Percentiles rank a stretch among this genome's conserved stretches.
These are phyloP conservation scores for Leccinellum rugosiceps DNA, from an alignment of 768 basidiomycete genomes.

Conservation along the genomic window DNA sequence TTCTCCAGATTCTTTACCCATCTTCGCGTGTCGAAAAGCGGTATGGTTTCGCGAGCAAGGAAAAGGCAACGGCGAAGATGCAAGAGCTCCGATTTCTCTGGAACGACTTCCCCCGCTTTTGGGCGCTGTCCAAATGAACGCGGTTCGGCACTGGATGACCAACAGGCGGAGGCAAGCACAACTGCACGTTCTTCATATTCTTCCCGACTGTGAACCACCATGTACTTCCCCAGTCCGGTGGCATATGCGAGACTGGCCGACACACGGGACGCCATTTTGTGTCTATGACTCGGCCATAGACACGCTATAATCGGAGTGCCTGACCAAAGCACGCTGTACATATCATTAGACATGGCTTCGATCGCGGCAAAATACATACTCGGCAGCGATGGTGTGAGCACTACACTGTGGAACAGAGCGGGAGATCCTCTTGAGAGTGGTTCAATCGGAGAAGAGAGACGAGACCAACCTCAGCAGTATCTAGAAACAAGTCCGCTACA, in stretches of 20 bases:
- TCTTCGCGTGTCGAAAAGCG: slow-evolving; percentile 46
- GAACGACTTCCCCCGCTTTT: neutral
- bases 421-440: neutral
- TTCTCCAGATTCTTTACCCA: slow-evolving; percentile 50
- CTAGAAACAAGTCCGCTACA: slow-evolving; percentile 50
- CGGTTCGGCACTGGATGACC: slow-evolving; percentile 11
- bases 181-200: slow-evolving; percentile 49
- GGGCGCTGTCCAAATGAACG: neutral
- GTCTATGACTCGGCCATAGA: slow-evolving; percentile 39
- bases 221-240: slow-evolving; percentile 45
- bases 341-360: neutral
- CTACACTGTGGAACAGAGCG: slow-evolving; percentile 38
- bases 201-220: slow-evolving; percentile 41
- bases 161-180: slow-evolving; percentile 33
- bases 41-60: slow-evolving; percentile 38
- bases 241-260: slow-evolving; percentile 46
- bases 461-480: slow-evolving; percentile 44
- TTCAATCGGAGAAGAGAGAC: neutral
- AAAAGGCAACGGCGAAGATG: slow-evolving; percentile 41
- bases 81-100: slow-evolving; percentile 34
- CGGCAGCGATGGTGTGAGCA: slow-evolving; percentile 50
- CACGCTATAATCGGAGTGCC: slow-evolving; percentile 50
- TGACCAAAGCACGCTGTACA: slow-evolving; percentile 44
- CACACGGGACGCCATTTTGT: slow-evolving; percentile 52
- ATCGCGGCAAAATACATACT: slow-evolving; percentile 32